Conservation (phyloP, 768 basidiomycete species). For the Termitomyces sp. region DNA sequence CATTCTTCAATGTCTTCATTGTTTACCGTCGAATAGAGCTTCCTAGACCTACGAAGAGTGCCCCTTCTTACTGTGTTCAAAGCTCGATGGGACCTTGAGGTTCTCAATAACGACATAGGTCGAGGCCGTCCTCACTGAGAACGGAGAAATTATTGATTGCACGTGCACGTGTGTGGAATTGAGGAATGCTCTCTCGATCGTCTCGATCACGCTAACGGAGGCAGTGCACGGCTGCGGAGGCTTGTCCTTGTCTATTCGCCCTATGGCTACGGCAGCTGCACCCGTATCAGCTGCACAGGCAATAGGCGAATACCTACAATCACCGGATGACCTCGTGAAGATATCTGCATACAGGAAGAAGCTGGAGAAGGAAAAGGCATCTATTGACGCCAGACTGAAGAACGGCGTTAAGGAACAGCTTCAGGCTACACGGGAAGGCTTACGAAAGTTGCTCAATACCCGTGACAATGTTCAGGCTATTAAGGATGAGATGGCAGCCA, state of each 20-base stretch:
- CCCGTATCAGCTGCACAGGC: constrained; percentile 79
- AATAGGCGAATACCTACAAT: constrained; percentile 85
- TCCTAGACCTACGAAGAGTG: not conserved
- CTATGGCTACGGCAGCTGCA: constrained; percentile 37
- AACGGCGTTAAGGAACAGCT: constrained; percentile 91
- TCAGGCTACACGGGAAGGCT: constrained; percentile 82
- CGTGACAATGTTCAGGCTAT: constrained; percentile 72
- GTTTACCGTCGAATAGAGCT: constrained; percentile 6
- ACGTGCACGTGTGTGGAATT: constrained; percentile 2
- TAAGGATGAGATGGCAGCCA: constrained; percentile 79
- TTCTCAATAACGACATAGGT: constrained; percentile 2
- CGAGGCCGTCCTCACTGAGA: not conserved
- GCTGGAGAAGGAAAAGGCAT: constrained; percentile 93
- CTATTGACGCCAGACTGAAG: constrained; percentile 86
- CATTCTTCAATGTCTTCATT: constrained; percentile 37
- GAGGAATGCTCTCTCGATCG: not conserved
- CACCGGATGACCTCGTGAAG: constrained; percentile 90
- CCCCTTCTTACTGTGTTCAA: not conserved
- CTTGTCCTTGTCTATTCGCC: not conserved
- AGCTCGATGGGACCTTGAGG: constrained; percentile 1
- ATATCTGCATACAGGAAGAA: constrained; percentile 87
- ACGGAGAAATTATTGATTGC: not conserved
- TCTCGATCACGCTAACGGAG: constrained; percentile 1
- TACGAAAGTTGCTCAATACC: constrained; percentile 75
- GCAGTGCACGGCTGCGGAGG: constrained; percentile 2